Evolutionary conservation across 148 eudicot species (phyloP).

Genomic region (Beta vulgaris): DNA sequence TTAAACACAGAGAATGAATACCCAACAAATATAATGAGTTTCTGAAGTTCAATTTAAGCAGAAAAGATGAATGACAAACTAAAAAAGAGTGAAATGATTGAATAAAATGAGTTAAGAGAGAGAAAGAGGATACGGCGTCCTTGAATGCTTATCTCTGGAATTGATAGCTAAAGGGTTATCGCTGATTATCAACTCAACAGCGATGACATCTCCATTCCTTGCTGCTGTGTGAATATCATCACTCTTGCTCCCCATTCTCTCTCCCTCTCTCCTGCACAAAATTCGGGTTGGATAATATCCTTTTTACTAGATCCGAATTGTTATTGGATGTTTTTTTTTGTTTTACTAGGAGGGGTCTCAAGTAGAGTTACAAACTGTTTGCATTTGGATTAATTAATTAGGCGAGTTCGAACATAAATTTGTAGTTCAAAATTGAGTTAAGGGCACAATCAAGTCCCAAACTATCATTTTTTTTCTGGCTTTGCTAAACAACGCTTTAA

Average conservation of each 20-base stretch:
- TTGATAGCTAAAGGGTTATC: slow-evolving; percentile 62
- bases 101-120: not conserved
- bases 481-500: no score
- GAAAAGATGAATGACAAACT: not conserved
- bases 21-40: not conserved
- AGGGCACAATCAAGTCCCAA: no score
- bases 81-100: not conserved
- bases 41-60: not conserved
- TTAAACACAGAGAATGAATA: not conserved
- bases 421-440: no score
- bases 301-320: not conserved
- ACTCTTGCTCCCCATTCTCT: slow-evolving; percentile 29
- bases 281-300: no score
- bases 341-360: no score
- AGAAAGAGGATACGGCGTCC: slow-evolving; percentile 75
- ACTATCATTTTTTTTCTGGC: no score
- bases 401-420: no score
- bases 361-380: no score
- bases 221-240: slow-evolving; percentile 67
- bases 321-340: no score
- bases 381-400: no score
- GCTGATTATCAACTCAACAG: slow-evolving; percentile 49
- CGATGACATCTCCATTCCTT: slow-evolving; percentile 69
- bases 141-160: slow-evolving; percentile 86
- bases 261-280: not conserved